A percentile compares a stretch with the other conserved stretches of the same genome.
Evolutionary conservation across 495 filamentous ascomycete genomes (phyloP).

Genomic region (Baudoinia panamericana): DNA sequence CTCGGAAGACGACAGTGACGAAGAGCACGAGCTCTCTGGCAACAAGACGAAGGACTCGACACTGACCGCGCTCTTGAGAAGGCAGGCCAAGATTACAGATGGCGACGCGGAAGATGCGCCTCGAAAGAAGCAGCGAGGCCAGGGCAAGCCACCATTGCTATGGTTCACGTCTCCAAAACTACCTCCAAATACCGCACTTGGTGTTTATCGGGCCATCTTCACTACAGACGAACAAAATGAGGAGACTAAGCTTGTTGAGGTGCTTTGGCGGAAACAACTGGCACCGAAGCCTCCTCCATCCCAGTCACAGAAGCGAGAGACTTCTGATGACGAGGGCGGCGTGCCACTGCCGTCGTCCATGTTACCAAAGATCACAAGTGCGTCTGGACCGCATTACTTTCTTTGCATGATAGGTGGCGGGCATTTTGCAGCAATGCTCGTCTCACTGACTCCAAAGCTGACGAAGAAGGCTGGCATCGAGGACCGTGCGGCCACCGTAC

Average conservation of each 20-base stretch:
- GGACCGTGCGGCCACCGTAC: conserved; percentile 67
- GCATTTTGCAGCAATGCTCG: conserved; percentile 92
- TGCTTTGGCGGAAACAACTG: conserved; percentile 61
- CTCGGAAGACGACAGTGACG: conserved; percentile 34
- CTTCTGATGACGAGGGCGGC: conserved; percentile 31
- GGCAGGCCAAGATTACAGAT: conserved; percentile 56
- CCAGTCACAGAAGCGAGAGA: conserved; percentile 17
- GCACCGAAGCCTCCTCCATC: conserved; percentile 37
- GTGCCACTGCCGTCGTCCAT: conserved; percentile 37
- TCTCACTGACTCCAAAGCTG: conserved; percentile 69
- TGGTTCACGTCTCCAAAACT: conserved; percentile 73
- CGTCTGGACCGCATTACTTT: conserved; percentile 62
- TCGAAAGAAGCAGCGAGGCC: conserved; percentile 36
- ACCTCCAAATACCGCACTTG: conserved; percentile 65
- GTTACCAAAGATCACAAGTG: conserved; percentile 26
- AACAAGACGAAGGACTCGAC: conserved; percentile 41
- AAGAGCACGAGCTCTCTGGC: conserved; percentile 33
- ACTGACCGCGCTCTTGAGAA: conserved; percentile 62
- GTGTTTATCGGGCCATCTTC: conserved; percentile 77
- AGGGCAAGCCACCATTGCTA: conserved; percentile 60
- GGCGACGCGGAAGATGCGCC: conserved; percentile 38
- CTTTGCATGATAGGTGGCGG: conserved; percentile 98
- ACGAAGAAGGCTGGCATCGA: conserved; percentile 57
- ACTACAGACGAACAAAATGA: conserved; percentile 53
- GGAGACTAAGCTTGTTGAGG: conserved; percentile 47